These are phyloP conservation scores for Chlamydomonas reinhardtii DNA, from an alignment of 163 green algal species.

Conservation along the genomic window DNA sequence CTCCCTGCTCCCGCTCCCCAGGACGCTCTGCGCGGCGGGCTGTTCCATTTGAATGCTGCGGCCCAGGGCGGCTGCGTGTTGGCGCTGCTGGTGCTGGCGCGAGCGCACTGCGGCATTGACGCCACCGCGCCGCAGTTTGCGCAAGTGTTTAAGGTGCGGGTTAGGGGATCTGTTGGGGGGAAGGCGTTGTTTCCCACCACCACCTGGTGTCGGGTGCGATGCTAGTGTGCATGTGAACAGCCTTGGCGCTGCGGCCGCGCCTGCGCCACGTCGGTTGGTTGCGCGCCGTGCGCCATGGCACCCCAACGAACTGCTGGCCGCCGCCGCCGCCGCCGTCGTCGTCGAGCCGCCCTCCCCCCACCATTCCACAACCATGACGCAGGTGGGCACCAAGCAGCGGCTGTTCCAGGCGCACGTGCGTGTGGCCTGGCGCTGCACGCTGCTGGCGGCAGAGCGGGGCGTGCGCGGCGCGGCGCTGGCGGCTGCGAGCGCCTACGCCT, in stretches of 20 bases:
- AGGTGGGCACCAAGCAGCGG: constrained; percentile 7
- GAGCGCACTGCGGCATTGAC: constrained; percentile 54
- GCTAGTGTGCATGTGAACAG: too few relatives aligned
- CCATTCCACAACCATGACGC: too few relatives aligned
- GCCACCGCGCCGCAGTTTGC: constrained; percentile 46
- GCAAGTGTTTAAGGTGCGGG: constrained; percentile 51
- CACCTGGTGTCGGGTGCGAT: too few relatives aligned
- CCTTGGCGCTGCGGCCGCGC: too few relatives aligned
- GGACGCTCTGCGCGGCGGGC: constrained; percentile 45
- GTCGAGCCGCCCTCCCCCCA: too few relatives aligned
- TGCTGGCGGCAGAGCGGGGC: constrained; percentile 56
- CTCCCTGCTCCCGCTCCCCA: background rate
- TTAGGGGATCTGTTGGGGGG: too few relatives aligned
- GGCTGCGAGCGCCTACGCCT: constrained; percentile 45
- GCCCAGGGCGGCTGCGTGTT: constrained; percentile 41
- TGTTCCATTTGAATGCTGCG: constrained; percentile 56
- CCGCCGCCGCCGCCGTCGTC: too few relatives aligned
- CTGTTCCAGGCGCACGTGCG: background rate
- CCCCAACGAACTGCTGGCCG: too few relatives aligned
- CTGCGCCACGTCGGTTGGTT: too few relatives aligned
- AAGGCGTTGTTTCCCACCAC: too few relatives aligned
- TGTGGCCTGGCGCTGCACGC: constrained; percentile 46
- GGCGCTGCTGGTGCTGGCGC: constrained; percentile 54
- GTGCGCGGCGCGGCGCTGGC: constrained; percentile 50
- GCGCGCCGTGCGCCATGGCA: too few relatives aligned